Base-by-base conservation (phyloP, 495 filamentous ascomycete species). In the Aspergillus biplanus region DNA sequence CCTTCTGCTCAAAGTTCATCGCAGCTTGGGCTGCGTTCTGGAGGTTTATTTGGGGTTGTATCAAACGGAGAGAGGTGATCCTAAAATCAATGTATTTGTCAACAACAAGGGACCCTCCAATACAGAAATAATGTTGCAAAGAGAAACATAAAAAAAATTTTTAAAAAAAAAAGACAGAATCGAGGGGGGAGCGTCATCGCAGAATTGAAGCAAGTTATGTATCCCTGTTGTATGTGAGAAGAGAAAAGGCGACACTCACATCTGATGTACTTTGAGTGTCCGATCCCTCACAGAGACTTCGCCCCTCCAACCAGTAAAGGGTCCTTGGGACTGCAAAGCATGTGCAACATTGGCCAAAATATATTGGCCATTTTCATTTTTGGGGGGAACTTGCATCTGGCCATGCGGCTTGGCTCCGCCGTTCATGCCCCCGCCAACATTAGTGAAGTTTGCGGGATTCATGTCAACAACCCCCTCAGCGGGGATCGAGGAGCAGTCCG, bases 401-500 rank as follows among this genome's bases (percentile, higher is more conserved):
- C 67, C 72, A 56, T 65, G 73, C 49, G 77, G 71, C 49, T 75
- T 76, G 66, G 73, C 73, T 56, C 69, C 70, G 47, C 66, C 73
- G 54, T 72, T 71, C 75, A 80, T 75, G 65, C 58, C 77, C 67
- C 72, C 76, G 69, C 74, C 75, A 58, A 73, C 71, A 64, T 84
- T 82, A 63, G 73, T 63, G 61, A 80, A 81, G 62, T 79, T 77
- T 65, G 69, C 77, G 59, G 77, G 72, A 80, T 83, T 83, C 81
- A 84, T 82, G 72, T 72, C 74, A 68, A 74, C 70, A 74, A 73
- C 77, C 77, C 79, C 79, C 71, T 75, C 65, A 75, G 73, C 71
- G 79, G 75, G 78, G 76, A 72, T 72, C 69, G 70, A 71, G 63
- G 67, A 75, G 59, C 64, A 75, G 73, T 75, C 76, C 77, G 75